Percentiles rank a stretch among this genome's conserved stretches.
Evolutionary conservation across 2,329 filamentous ascomycete genomes (phyloP).

Genomic region (Hansfordia pulvinata): DNA sequence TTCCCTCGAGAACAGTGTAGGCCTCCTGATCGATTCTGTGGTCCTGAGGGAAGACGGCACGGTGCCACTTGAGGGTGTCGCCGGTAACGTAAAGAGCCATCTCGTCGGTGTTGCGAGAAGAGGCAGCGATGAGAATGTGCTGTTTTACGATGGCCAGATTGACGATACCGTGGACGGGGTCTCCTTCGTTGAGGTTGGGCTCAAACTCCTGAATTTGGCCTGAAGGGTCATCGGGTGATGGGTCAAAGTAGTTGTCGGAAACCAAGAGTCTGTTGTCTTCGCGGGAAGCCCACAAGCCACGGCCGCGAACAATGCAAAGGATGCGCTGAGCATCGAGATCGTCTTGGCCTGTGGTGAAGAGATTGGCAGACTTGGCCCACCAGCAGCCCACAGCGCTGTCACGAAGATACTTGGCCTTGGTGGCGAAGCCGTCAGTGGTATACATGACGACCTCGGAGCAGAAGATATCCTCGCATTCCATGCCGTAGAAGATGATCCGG

Average conservation of each 20-base stretch:
- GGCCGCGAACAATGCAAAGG: conserved; percentile 68
- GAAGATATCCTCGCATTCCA: conserved; percentile 50
- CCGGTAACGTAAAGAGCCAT: conserved; percentile 83
- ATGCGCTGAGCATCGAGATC: conserved; percentile 57
- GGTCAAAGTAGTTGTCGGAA: conserved; percentile 71
- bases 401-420: conserved; percentile 48
- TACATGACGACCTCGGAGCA: conserved; percentile 56
- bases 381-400: conserved; percentile 62
- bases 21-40: conserved; percentile 73
- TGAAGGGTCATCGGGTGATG: conserved; percentile 25
- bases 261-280: conserved; percentile 67
- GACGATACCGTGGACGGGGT: conserved; percentile 65
- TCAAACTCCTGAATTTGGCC: conserved; percentile 50
- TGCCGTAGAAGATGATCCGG: conserved; percentile 74
- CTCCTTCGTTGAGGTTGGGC: conserved; percentile 60
- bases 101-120: conserved; percentile 69
- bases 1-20: conserved; percentile 90
- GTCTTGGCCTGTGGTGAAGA: conserved; percentile 57
- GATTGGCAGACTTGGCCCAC: conserved; percentile 69
- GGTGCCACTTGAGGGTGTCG: conserved; percentile 77
- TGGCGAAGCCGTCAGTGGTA: conserved; percentile 75
- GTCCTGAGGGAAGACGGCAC: conserved; percentile 73
- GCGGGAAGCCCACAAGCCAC: conserved; percentile 53
- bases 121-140: conserved; percentile 72
- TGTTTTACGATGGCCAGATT: conserved; percentile 77